phyloP scores from a whole-genome alignment of 495 filamentous ascomycete species.

The Penicillium waksmanii region DNA sequence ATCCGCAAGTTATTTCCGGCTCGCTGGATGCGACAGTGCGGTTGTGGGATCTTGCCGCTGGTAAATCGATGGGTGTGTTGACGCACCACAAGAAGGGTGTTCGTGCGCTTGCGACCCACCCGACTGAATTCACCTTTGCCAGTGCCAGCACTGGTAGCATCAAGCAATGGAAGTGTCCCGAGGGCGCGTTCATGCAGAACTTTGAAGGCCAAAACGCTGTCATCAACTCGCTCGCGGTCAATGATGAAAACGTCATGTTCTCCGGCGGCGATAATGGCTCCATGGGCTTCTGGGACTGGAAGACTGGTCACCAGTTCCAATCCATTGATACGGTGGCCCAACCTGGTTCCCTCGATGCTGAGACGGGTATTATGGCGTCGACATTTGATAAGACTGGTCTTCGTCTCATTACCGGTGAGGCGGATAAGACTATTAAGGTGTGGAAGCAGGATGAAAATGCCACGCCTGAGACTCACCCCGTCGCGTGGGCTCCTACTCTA shows the following conservation, averaged over 20 bases:
- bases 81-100: constrained; percentile 99
- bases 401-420: constrained; percentile 89
- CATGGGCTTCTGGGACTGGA: constrained; percentile 99
- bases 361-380: constrained; percentile 89
- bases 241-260: constrained; percentile 93
- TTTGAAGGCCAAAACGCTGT: constrained; percentile 96
- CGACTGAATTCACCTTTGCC: constrained; percentile 95
- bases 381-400: constrained; percentile 89
- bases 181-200: constrained; percentile 99
- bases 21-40: constrained; percentile 92
- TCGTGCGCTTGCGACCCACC: constrained; percentile 81
- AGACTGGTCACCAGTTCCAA: constrained; percentile 91
- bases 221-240: constrained; percentile 92
- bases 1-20: constrained; percentile 91
- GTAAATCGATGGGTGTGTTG: constrained; percentile 92
- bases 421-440: constrained; percentile 97
- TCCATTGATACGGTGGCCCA: constrained; percentile 86
- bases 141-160: constrained; percentile 88
- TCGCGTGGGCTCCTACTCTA: constrained; percentile 90
- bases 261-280: constrained; percentile 95
- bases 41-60: constrained; percentile 94
- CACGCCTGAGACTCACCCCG: constrained; percentile 86
- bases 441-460: constrained; percentile 92
- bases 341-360: constrained; percentile 91
- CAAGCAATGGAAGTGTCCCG: constrained; percentile 99